A percentile compares a stretch with the other conserved stretches of the same genome.
phyloP scores from a whole-genome alignment of 1,139 yeast genomes.

The Taiozyma sp. region DNA sequence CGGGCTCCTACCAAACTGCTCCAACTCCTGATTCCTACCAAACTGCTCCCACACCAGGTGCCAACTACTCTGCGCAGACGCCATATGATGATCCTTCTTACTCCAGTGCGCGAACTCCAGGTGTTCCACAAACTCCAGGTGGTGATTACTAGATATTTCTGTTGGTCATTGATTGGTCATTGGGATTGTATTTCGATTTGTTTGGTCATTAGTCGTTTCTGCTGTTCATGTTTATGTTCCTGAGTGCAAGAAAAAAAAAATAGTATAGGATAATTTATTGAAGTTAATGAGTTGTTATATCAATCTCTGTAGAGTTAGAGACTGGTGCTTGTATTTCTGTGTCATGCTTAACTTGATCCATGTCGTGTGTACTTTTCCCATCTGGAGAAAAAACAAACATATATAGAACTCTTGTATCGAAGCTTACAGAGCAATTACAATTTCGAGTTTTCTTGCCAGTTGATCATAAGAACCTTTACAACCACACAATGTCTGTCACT shows the following conservation, averaged over 20 bases:
- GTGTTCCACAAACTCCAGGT: conserved; percentile 24
- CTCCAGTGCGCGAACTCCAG: conserved; percentile 35
- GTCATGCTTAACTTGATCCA: too few relatives aligned
- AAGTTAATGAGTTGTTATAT: not conserved
- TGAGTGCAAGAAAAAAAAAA: not conserved
- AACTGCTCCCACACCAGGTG: conserved; percentile 31
- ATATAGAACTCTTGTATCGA: too few relatives aligned
- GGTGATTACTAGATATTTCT: conserved; percentile 4
- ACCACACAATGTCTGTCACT: conserved; percentile 15
- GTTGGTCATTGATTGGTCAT: not conserved
- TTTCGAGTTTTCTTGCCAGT: too few relatives aligned
- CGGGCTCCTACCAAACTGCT: conserved; percentile 1
- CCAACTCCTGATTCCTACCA: conserved; percentile 1
- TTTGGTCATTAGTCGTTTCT: not conserved
- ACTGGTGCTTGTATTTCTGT: not conserved
- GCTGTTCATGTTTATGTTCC: not conserved
- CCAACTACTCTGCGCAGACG: conserved; percentile 19
- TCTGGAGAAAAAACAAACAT: not conserved
- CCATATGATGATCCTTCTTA: conserved; percentile 19
- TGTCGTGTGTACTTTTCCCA: too few relatives aligned
- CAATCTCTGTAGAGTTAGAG: too few relatives aligned
- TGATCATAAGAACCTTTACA: too few relatives aligned
- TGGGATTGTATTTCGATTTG: not conserved
- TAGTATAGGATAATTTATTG: not conserved
- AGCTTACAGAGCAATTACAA: too few relatives aligned